Base-by-base conservation (phyloP, 176 grass and related monocot genomes). In the Coix lacrymajobi region DNA sequence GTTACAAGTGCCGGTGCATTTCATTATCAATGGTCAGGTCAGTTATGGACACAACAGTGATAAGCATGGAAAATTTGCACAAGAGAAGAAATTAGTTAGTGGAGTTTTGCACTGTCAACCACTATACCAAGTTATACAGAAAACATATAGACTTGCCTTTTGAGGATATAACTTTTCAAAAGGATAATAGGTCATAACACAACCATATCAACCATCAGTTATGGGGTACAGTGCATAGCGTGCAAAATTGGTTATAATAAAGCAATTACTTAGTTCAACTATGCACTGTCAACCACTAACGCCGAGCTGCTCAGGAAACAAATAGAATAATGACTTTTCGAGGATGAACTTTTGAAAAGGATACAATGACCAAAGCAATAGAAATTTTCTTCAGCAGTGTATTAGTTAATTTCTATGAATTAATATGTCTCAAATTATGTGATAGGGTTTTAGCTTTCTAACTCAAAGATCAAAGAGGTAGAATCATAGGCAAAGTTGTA, bases 281-380 rank as follows among this genome's bases (percentile, higher is more conserved):
- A 73, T 63, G 29, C 26, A 62, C 69, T 73, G 69, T 48, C 81
- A 83, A 73, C 41, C 41, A 74, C 57, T 63, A 45, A 39, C 31
- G 4, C 29, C 14, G 49, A 28, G 39, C 22, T 84, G 71, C n/a
- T 36, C 7, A 36, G 31, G 40, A 20, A 28, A 66, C 63, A 41
- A 56, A 64, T 24, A 61, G 29, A 26, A 12, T 48, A 26, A 12
- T 48, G 1, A 11, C 16, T 28, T 71, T 66, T 61, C 3, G 0
- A 44, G 25, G 36, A 44, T 11, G 61, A 1, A 83, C 32, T 29
- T 45, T 61, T 61, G n/a, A 25, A 30, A 73, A 62, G 36, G 34
- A 71, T 38, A 70, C 38, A 38, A 17, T 37, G 40, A 17, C 7
- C 79, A 57, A 26, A 58, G 29, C 25, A 8, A 29, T 70, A 43